Percentiles rank a stretch among this genome's conserved stretches.
These are phyloP conservation scores for Apiospora pterosperma DNA, from an alignment of 2,329 filamentous ascomycete genomes.

Conservation along the genomic window DNA sequence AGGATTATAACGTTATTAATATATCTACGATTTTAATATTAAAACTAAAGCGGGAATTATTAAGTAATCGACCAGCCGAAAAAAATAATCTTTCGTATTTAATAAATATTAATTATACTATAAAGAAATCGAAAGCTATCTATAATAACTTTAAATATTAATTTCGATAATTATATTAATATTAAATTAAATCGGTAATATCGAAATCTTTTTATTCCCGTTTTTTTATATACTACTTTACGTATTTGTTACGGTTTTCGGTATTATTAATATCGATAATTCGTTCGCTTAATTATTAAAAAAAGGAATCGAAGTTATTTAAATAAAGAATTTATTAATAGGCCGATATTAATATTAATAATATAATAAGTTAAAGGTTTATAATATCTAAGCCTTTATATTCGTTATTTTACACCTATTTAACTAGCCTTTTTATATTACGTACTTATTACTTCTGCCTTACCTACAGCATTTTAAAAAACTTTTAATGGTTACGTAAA, in stretches of 20 bases:
- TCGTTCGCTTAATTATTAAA: background rate
- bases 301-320: background rate
- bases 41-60: too few species aligned
- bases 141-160: background rate
- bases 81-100: background rate
- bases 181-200: background rate
- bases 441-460: background rate
- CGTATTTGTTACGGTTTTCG: background rate
- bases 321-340: too few species aligned
- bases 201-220: background rate
- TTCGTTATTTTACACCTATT: background rate
- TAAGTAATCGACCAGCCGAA: too few species aligned
- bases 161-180: background rate
- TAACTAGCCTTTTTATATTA: background rate
- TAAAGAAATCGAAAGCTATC: background rate
- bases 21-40: too few species aligned
- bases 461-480: background rate
- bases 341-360: too few species aligned
- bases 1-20: too few species aligned
- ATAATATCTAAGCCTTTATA: background rate
- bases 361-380: background rate
- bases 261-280: too few species aligned
- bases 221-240: background rate
- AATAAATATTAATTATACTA: background rate
- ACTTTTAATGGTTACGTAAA: background rate